Conservation (phyloP, 2,329 filamentous ascomycete species). For the Microsporum ferrugineum region DNA sequence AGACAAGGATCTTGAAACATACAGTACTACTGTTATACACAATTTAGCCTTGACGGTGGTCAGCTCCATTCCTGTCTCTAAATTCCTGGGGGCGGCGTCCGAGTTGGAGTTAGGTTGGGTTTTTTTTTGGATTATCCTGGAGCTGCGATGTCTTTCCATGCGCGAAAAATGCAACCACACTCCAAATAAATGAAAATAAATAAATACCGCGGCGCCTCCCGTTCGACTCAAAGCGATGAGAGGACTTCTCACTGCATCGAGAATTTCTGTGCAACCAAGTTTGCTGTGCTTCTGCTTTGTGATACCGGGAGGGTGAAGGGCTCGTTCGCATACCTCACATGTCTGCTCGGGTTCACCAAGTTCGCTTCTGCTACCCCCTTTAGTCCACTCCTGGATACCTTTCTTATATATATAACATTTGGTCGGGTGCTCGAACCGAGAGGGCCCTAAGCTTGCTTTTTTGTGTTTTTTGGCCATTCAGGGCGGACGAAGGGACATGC, state of each 20-base stretch:
- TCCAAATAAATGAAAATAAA: not conserved
- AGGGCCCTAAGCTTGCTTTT: not conserved
- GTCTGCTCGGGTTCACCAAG: not conserved
- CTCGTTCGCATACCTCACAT: not conserved
- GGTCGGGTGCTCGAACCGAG: not conserved
- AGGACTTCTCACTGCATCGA: not conserved
- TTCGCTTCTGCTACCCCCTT: not conserved
- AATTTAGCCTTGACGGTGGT: not conserved
- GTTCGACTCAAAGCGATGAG: not conserved
- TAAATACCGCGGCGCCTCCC: not conserved
- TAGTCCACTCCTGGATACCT: not conserved
- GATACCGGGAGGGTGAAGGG: not conserved
- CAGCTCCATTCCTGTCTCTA: not conserved
- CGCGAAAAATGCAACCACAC: not conserved
- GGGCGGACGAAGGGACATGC: not conserved
- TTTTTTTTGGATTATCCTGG: not conserved
- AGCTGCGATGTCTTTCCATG: not conserved
- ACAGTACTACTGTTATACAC: not conserved
- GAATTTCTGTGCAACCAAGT: not conserved
- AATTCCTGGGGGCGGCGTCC: not conserved
- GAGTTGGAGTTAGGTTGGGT: not conserved
- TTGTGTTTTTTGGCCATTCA: not conserved
- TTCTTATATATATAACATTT: not conserved
- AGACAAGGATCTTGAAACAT: not conserved
- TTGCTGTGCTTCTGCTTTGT: not conserved